A percentile compares a stretch with the other conserved stretches of the same genome.
These are phyloP conservation scores for Suhomyces pyralidae DNA, from an alignment of 805 yeast species.

Conservation along the genomic window DNA sequence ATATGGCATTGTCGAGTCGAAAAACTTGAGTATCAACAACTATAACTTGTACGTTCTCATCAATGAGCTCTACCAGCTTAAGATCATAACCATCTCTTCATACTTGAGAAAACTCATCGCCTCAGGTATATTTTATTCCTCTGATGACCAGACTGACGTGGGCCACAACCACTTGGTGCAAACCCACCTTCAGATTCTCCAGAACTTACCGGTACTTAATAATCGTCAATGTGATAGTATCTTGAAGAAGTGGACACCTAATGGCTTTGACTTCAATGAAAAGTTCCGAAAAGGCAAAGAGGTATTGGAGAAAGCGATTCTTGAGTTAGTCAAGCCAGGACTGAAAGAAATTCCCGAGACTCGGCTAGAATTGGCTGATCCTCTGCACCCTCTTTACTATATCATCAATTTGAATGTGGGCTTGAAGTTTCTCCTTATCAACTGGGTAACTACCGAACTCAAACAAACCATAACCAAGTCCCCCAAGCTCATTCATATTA, in stretches of 20 bases:
- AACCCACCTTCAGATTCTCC: conserved; percentile 54
- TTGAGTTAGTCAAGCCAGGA: conserved; percentile 14
- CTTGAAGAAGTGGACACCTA: conserved; percentile 45
- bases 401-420: conserved; percentile 34
- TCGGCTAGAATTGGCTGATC: background rate
- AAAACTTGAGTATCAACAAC: conserved; percentile 7
- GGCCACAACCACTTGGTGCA: conserved; percentile 23
- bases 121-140: conserved; percentile 72
- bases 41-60: conserved; percentile 45
- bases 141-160: conserved; percentile 2
- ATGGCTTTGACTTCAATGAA: conserved; percentile 25
- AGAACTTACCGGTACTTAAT: conserved; percentile 54
- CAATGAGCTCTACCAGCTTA: conserved; percentile 48
- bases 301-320: conserved; percentile 27
- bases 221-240: conserved; percentile 56
- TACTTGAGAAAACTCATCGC: conserved; percentile 81
- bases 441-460: conserved; percentile 46
- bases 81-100: conserved; percentile 55
- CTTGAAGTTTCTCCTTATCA: conserved; percentile 42
- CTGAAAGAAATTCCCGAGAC: background rate
- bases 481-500: conserved; percentile 35
- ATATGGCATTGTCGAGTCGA: conserved; percentile 27
- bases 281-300: conserved; percentile 40
- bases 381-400: conserved; percentile 1
- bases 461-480: conserved; percentile 34